Evolutionary conservation across 148 eudicot genomes (phyloP).

Genomic region (Rhododendron vialii): DNA sequence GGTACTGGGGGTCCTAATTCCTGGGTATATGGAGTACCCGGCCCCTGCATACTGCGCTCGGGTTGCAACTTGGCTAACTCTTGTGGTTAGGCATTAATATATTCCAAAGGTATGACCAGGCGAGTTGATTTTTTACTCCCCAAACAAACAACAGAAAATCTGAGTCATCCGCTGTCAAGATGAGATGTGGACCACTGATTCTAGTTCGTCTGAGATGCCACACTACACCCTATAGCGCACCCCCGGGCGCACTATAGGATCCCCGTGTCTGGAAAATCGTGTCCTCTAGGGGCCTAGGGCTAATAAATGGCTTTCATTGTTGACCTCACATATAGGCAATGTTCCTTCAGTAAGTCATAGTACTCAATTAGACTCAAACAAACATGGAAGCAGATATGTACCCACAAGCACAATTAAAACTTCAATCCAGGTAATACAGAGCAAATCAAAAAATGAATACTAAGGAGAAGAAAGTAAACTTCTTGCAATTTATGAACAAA

Average conservation of each 20-base stretch:
- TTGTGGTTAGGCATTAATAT: background rate
- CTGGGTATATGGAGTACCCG: background rate
- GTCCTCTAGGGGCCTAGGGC: background rate
- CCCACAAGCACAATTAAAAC: background rate
- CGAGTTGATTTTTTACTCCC: background rate
- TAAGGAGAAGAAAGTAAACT: background rate
- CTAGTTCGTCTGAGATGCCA: background rate
- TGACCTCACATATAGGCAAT: background rate
- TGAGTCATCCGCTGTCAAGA: background rate
- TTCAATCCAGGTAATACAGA: background rate
- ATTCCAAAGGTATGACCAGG: background rate
- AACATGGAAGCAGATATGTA: background rate
- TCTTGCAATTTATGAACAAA: background rate
- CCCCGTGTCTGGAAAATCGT: background rate
- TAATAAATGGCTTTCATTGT: background rate
- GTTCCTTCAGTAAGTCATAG: background rate
- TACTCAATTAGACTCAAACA: slow-evolving; percentile 6
- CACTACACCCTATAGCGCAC: background rate
- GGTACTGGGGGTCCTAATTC: background rate
- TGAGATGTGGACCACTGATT: background rate
- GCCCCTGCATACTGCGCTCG: background rate
- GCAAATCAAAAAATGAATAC: background rate
- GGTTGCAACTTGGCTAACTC: background rate
- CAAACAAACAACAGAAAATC: background rate
- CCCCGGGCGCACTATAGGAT: background rate